phyloP scores from a whole-genome alignment of 2,329 filamentous ascomycete species.

The Macrophomina phaseolina region DNA sequence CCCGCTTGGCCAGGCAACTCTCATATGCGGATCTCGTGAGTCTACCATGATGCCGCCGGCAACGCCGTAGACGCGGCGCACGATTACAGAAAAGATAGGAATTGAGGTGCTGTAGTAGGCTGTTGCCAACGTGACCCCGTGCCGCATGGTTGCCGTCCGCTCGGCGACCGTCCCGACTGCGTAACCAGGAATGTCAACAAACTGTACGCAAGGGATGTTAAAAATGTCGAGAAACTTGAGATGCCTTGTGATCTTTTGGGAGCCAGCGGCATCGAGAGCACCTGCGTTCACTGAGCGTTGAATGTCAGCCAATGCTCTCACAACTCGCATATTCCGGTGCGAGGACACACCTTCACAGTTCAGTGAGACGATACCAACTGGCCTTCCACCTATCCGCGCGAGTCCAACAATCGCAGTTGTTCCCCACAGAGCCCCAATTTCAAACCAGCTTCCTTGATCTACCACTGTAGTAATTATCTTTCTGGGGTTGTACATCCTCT shows the following conservation, averaged over 20 bases:
- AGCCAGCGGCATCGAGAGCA: slow-evolving; percentile 65
- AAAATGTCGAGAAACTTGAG: slow-evolving; percentile 70
- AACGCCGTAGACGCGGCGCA: slow-evolving; percentile 66
- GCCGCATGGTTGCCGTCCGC: slow-evolving; percentile 67
- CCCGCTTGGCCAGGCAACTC: slow-evolving; percentile 68
- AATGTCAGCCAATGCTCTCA: not conserved
- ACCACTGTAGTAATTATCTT: slow-evolving; percentile 64
- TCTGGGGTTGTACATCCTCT: slow-evolving; percentile 65
- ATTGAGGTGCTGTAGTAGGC: slow-evolving; percentile 68
- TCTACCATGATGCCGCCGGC: slow-evolving; percentile 70
- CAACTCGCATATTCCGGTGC: too few species aligned
- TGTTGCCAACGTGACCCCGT: slow-evolving; percentile 65
- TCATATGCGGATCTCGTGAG: slow-evolving; percentile 64
- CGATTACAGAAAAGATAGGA: slow-evolving; percentile 68
- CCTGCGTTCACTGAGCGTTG: slow-evolving; percentile 57
- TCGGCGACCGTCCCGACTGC: slow-evolving; percentile 69
- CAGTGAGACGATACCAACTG: slow-evolving; percentile 64
- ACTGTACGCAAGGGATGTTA: slow-evolving; percentile 68
- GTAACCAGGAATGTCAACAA: slow-evolving; percentile 66
- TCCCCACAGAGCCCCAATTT: slow-evolving; percentile 69
- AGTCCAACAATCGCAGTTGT: slow-evolving; percentile 66
- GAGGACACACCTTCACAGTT: slow-evolving; percentile 58
- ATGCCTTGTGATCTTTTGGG: slow-evolving; percentile 65
- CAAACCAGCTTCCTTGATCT: slow-evolving; percentile 64
- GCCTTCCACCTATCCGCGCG: slow-evolving; percentile 61